Evolutionary conservation across 139 green algal genomes (phyloP), one percentile per base, ranked within the genome.

Genomic region (Chlamydomonas incerta): DNA sequence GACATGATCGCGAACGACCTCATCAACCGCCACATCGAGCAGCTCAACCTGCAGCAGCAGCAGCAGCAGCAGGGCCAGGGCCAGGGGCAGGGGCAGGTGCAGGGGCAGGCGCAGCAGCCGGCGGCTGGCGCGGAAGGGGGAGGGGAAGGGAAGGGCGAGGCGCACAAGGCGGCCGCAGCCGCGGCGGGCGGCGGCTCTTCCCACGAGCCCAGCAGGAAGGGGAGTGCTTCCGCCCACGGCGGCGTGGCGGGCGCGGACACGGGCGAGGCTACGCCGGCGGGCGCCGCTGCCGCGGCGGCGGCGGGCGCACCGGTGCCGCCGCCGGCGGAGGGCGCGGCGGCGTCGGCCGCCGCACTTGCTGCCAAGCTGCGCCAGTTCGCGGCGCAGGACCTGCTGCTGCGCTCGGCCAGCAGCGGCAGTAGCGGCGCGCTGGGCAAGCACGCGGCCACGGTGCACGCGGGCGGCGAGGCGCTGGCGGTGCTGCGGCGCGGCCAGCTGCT

Each of bases 1-100:
- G 96, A 98, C 88, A 93, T 97, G 87, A 98, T 98, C 66, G 95
- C 95, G 6, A 93, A 95, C 76, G 96, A 98, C 91, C 87, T 98
- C 34, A 86, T 86, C 68, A 86, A 86, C 80, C 80, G 80, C 1
- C 80, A 85, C 80, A 75, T 85, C 31, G 80, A 85, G 31, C 55
- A 76, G 75, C 63, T 81, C 60, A 26, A 31, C 37, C 31, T 55
- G 72, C 37, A 71, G 41, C 68, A 73, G 60, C 35, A 33, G 41
- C 52, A 33, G 37, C 70, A 21, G 47, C 37, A 46, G 33, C 28
- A 37, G 29, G 33, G 31, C 26, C 77, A 28, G 68, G 26, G 34
- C 34, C 80, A 71, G 52, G 67, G 10, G 31, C 50, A 17, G 55
- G 26, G 41, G 28, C 67, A n/a, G n/a, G n/a, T n/a, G n/a, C n/a